Evolutionary conservation across 257 asterid genomes (phyloP).

Genomic region (Solanum sejunctum): DNA sequence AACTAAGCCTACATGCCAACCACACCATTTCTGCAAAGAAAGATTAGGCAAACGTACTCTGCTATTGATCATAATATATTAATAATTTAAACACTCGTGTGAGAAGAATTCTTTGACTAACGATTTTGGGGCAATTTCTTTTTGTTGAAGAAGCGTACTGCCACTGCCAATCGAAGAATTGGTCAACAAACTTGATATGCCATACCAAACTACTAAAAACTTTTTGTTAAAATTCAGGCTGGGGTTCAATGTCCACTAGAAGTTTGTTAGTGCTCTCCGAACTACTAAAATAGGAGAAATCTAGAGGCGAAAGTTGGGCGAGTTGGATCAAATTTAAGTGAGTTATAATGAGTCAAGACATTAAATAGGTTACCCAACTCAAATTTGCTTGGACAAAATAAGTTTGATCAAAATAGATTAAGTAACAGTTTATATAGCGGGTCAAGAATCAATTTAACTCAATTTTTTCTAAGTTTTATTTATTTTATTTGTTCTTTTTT

Average conservation of each 20-base stretch:
- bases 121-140: not conserved
- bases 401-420: no score
- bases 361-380: no score
- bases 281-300: not conserved
- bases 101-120: not conserved
- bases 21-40: constrained; percentile 19
- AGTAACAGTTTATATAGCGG: no score
- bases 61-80: not conserved
- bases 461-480: no score
- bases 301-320: no score
- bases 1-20: constrained; percentile 48
- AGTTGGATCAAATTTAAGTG: no score
- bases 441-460: no score
- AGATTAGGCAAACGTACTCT: constrained; percentile 54
- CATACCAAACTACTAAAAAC: not conserved
- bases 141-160: not conserved
- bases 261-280: not conserved
- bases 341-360: no score
- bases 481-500: no score
- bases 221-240: not conserved
- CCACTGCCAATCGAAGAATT: not conserved
- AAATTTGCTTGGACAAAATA: no score
- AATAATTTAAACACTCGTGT: no score
- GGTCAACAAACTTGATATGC: not conserved
- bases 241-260: not conserved